Evolutionary conservation across 176 grass and related monocot species (phyloP).

Genomic region (Raddia distichophylla): DNA sequence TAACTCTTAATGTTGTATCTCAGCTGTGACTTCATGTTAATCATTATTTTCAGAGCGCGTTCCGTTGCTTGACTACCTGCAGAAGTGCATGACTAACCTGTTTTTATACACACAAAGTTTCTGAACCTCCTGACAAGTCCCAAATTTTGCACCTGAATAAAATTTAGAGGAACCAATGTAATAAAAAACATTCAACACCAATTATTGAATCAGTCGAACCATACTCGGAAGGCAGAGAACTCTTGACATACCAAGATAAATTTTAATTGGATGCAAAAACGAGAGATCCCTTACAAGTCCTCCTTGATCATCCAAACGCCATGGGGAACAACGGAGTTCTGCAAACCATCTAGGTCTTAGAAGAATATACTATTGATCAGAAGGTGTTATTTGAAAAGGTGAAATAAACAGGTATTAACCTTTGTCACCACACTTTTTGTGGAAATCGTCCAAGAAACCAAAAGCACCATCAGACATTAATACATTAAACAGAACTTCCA

Average conservation of each 20-base stretch:
- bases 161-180: slow-evolving; percentile 53
- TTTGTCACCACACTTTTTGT: slow-evolving; percentile 86
- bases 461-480: slow-evolving; percentile 76
- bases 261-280: slow-evolving; percentile 96
- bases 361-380: slow-evolving; percentile 28
- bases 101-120: slow-evolving; percentile 82
- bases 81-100: slow-evolving; percentile 57
- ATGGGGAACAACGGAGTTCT: slow-evolving; percentile 82
- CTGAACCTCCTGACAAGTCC: slow-evolving; percentile 82
- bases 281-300: slow-evolving; percentile 73
- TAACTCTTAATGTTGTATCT: slow-evolving; percentile 36
- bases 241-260: slow-evolving; percentile 83
- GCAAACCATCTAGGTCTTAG: slow-evolving; percentile 45
- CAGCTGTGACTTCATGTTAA: slow-evolving; percentile 17
- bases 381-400: slow-evolving; percentile 23
- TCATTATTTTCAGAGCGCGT: slow-evolving; percentile 18
- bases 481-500: slow-evolving; percentile 69
- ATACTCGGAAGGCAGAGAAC: not conserved
- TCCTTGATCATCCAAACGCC: slow-evolving; percentile 66
- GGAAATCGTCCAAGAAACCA: slow-evolving; percentile 82
- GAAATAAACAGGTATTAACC: slow-evolving; percentile 46
- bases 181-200: slow-evolving; percentile 22
- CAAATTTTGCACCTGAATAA: slow-evolving; percentile 86
- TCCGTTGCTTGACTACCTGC: not conserved
- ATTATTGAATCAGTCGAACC: slow-evolving; percentile 26